Base-by-base conservation (phyloP, 2,329 filamentous ascomycete genomes). In the Xylariaceae sp. region DNA sequence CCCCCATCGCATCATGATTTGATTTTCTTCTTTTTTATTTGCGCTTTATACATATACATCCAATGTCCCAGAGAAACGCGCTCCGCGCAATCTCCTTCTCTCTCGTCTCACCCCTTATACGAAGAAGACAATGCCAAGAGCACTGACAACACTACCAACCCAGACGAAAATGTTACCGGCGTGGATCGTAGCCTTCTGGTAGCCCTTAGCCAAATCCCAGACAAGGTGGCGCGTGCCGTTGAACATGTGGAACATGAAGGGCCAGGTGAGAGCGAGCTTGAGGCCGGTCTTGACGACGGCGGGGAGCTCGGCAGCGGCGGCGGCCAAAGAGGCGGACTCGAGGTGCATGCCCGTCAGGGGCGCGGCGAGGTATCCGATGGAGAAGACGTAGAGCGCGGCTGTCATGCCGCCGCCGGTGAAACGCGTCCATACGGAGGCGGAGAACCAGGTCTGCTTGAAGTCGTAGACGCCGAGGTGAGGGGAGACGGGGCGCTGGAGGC, bases 401-500 rank as follows among this genome's bases (percentile, higher is more conserved):
- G 86, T 87, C 66, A 95, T 82, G 61, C 81, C 75, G 71, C 82
- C 77, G 70, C 90, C 92, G n/a, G 90, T 93, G 78, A 96, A 85
- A 71, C 92, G 91, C 79, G 92, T 89, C 76, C 90, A 82, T 66
- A 82, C 81, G 59, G 80, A 85, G 68, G 86, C 87, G 67, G 82
- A 81, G 75, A 90, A 87, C 88, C 87, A 96, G 68, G 90, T 94
- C 77, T 97, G 89, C 75, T 90, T 86, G 61, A 88, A 84, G 74
- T 85, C 83, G 86, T 97, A 97, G 83, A 95, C 92, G 71, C 78
- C 74, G 64, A 97, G 84, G 73, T 97, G 92, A 57, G 92, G 92
- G 51, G 90, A 83, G 69, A 96, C 82, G 72, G 92, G 92, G 55
- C 92, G 92, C 71, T 82, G 77, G 58, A 88, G 82, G 70, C 92